Percentiles rank a stretch among this genome's conserved stretches.
phyloP scores from a whole-genome alignment of 495 filamentous ascomycete genomes.

The Darksidea phi region DNA sequence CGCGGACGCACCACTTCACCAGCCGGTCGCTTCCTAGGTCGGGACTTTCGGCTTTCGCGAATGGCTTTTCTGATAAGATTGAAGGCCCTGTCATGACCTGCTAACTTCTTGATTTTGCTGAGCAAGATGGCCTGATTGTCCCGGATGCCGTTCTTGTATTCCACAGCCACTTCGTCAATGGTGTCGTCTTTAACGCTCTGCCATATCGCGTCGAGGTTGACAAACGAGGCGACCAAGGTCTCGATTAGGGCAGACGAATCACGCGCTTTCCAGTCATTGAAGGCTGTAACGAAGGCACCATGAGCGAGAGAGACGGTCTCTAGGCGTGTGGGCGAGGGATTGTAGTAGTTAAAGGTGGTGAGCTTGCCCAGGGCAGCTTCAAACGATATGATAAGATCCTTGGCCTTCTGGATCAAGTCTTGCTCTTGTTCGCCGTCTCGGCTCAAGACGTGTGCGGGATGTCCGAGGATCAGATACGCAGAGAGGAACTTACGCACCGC shows the following conservation, averaged over 20 bases:
- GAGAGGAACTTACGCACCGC: conserved; percentile 87
- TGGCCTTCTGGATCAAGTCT: conserved; percentile 84
- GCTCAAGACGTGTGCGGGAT: conserved; percentile 83
- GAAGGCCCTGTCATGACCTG: conserved; percentile 78
- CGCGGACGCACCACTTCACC: conserved; percentile 67
- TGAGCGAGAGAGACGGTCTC: conserved; percentile 68
- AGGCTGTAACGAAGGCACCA: conserved; percentile 82
- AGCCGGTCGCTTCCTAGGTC: conserved; percentile 65
- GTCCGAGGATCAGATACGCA: conserved; percentile 87
- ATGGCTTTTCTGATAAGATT: conserved; percentile 79
- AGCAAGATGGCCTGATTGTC: conserved; percentile 90
- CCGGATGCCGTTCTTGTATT: conserved; percentile 88
- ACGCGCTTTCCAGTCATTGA: conserved; percentile 91
- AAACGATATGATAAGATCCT: conserved; percentile 78
- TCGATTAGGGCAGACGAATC: conserved; percentile 87
- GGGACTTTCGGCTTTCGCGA: conserved; percentile 70
- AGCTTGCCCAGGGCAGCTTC: conserved; percentile 67
- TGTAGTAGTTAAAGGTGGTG: conserved; percentile 39
- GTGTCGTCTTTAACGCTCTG: conserved; percentile 91
- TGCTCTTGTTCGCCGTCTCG: conserved; percentile 83
- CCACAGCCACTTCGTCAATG: conserved; percentile 78
- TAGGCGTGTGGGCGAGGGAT: conserved; percentile 45
- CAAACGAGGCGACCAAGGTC: conserved; percentile 93
- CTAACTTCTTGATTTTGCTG: conserved; percentile 83
- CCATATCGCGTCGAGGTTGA: conserved; percentile 93